Base-by-base conservation (phyloP, 1,284 basidiomycete species). In the Sparassis latifolia region DNA sequence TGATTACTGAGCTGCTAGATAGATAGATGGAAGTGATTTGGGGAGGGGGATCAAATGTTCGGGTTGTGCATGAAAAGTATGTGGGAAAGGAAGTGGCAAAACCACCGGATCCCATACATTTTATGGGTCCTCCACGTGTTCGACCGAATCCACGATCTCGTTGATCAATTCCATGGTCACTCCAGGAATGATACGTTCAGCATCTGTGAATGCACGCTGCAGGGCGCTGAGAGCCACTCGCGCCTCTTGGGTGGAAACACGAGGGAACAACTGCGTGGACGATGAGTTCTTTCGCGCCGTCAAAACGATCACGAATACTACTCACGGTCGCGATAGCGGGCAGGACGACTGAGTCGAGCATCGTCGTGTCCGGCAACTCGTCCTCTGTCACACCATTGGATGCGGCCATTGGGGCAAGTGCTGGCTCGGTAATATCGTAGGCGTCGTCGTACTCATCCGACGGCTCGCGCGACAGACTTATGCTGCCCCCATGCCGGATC, bases 291-390 rank as follows among this genome's bases (percentile, higher is more conserved):
- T 33, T 9, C 45, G 32, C 32, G n/a, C n/a, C 37, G 31, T 30
- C 47, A 49, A 49, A 40, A 32, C 39, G 43, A 42, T 2, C 33
- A 27, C 31, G 37, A 41, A 20, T 30, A 40, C 10, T 27, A 76
- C 86, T 68, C 60, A 96, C 94, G 58, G 89, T 94, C 48, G 90
- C 89, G 58, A 97, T 86, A 12, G 92, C 93, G 28, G 94, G 94
- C 37, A 96, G 71, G 52, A 97, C 86, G 33, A 97, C 94, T n/a
- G 91, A 92, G 62, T 96, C 92, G 44, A 97, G 74, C 84, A 97
- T 96, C 29, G 88, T 85, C 31, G 86, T 89, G 62, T 91, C 89
- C 9, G 88, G 85, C 42, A 90, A 77, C 45, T 89, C 88, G 32
- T 84, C 82, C 10, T 78, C 76, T 9, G 56, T 54, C 28, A 62